Conservation (phyloP, 495 filamentous ascomycete genomes). For the Penicillium salamii region DNA sequence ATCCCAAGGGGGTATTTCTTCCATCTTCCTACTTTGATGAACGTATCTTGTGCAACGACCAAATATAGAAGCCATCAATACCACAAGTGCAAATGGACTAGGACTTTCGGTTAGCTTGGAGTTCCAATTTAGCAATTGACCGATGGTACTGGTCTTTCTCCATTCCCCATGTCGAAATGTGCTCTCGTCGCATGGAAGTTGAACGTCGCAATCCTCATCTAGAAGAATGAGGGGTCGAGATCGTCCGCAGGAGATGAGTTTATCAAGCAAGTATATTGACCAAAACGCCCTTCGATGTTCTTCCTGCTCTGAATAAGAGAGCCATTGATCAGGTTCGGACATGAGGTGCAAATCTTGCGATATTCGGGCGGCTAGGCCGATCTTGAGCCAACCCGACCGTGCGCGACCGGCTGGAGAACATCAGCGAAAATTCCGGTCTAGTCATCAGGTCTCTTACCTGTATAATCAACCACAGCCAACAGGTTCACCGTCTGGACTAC, state of each 20-base stretch:
- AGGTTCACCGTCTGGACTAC: constrained; percentile 30
- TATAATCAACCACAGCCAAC: constrained; percentile 25
- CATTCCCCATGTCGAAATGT: constrained; percentile 16
- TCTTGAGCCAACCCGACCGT: constrained; percentile 29
- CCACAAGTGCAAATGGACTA: constrained; percentile 22
- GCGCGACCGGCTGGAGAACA: constrained; percentile 25
- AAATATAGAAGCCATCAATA: constrained; percentile 28
- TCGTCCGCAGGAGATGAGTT: constrained; percentile 29
- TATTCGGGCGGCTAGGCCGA: constrained; percentile 29
- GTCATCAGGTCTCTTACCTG: constrained; percentile 22
- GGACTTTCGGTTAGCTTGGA: constrained; percentile 13
- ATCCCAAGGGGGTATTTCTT: constrained; percentile 31
- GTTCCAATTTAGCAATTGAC: constrained; percentile 21
- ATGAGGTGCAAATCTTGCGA: constrained; percentile 30
- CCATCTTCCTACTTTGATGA: constrained; percentile 12
- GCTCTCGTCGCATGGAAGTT: constrained; percentile 29
- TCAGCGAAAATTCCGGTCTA: too few species aligned
- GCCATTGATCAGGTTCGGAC: constrained; percentile 18
- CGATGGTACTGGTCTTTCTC: constrained; percentile 23
- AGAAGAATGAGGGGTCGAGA: constrained; percentile 23
- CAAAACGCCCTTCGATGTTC: constrained; percentile 30
- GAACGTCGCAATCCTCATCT: constrained; percentile 28
- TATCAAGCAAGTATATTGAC: constrained; percentile 31
- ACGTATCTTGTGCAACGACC: constrained; percentile 28
- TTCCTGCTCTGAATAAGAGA: constrained; percentile 27